Conservation (phyloP, 176 grass and related monocot species). For the Avena insularis region DNA sequence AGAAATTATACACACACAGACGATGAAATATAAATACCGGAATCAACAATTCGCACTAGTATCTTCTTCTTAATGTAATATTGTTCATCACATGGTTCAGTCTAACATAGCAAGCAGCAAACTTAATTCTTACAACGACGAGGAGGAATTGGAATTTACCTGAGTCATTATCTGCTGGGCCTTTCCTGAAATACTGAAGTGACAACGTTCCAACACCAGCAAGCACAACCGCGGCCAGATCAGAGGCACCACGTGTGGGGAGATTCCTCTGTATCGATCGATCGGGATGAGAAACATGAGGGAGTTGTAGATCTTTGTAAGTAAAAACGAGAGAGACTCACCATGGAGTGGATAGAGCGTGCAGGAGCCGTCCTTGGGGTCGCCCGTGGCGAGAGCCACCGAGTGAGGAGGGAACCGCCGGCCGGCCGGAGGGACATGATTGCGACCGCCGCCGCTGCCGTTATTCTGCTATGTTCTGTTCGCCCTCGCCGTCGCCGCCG, state of each 20-base stretch:
- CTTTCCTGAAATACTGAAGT: neutral
- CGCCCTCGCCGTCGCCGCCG: no score
- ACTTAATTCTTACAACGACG: neutral
- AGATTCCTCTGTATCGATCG: neutral
- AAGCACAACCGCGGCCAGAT: neutral
- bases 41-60: no score
- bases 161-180: neutral
- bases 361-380: neutral
- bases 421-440: no score
- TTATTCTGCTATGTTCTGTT: no score
- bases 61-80: no score
- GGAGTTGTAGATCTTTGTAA: neutral
- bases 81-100: no score
- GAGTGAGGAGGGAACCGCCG: no score
- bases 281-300: neutral
- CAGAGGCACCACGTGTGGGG: neutral
- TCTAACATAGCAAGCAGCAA: no score
- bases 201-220: neutral
- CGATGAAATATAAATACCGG: no score
- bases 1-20: no score
- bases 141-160: neutral
- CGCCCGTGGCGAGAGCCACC: neutral
- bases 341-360: neutral
- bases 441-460: no score
- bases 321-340: neutral